phyloP scores from a whole-genome alignment of 108 stramenopile genomes.

The Aurantiochytrium sp. region DNA sequence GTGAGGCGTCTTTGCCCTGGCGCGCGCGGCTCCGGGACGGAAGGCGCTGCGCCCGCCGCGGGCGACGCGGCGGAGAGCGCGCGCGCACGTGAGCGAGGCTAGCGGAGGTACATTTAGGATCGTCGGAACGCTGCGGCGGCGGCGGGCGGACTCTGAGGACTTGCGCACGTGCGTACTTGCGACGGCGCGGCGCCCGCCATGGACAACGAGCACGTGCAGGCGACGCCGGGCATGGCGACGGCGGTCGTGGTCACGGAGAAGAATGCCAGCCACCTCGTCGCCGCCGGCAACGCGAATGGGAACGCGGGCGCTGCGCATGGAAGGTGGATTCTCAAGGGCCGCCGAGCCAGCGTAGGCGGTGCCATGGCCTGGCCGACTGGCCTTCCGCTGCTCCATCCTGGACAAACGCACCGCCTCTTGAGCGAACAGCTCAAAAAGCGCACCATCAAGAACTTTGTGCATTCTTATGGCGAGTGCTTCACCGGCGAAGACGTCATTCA shows the following conservation, averaged over 20 bases:
- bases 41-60: no score
- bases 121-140: no score
- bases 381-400: background rate
- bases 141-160: no score
- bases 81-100: no score
- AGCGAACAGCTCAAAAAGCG: background rate
- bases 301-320: background rate
- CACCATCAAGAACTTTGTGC: background rate
- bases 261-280: background rate
- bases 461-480: background rate
- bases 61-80: no score
- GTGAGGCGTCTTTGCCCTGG: no score
- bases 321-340: background rate
- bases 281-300: background rate
- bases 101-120: no score
- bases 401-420: background rate
- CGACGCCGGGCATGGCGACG: background rate
- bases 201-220: no score
- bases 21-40: no score
- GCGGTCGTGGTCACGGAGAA: background rate
- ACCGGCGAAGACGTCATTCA: slow-evolving; percentile 1
- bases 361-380: background rate
- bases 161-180: no score
- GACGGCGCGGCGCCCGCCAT: no score
- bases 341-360: background rate